Evolutionary conservation across 495 filamentous ascomycete species (phyloP).

Genomic region (Lasiosphaeria hispida): DNA sequence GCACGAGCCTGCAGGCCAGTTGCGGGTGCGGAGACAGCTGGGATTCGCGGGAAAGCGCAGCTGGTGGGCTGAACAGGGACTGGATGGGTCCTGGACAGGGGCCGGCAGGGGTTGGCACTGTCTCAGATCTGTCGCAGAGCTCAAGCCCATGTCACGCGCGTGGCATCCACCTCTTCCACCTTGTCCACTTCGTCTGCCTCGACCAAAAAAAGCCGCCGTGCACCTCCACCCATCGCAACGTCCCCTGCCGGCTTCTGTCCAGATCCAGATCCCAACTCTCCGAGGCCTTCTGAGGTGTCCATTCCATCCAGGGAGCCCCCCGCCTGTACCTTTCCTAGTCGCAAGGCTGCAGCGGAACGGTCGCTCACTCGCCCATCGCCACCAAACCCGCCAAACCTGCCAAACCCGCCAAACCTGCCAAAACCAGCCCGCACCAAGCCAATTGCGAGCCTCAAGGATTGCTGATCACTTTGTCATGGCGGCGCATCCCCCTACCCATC

Average conservation of each 20-base stretch:
- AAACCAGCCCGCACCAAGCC: neutral
- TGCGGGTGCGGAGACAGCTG: slow-evolving; percentile 22
- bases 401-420: neutral
- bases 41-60: slow-evolving; percentile 16
- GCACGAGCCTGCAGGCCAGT: slow-evolving; percentile 12
- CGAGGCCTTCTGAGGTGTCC: slow-evolving; percentile 3
- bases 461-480: neutral
- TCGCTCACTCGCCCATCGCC: neutral
- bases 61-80: slow-evolving; percentile 16
- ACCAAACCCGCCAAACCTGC: neutral
- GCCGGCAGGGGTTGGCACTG: slow-evolving; percentile 23
- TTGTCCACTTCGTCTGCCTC: neutral
- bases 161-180: slow-evolving; percentile 9
- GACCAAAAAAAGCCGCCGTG: neutral
- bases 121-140: slow-evolving; percentile 39
- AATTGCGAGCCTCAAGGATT: neutral
- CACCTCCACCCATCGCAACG: neutral
- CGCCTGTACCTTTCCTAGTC: neutral
- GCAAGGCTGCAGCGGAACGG: slow-evolving; percentile 10
- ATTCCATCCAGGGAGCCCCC: neutral
- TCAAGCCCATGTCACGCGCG: slow-evolving; percentile 21
- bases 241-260: slow-evolving; percentile 13
- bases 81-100: slow-evolving; percentile 3
- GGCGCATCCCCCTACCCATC: slow-evolving; percentile 2
- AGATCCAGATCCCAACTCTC: slow-evolving; percentile 25